Base-by-base conservation (phyloP, 371 early-diverging fungal species). In the Saksenaea vasiformis region DNA sequence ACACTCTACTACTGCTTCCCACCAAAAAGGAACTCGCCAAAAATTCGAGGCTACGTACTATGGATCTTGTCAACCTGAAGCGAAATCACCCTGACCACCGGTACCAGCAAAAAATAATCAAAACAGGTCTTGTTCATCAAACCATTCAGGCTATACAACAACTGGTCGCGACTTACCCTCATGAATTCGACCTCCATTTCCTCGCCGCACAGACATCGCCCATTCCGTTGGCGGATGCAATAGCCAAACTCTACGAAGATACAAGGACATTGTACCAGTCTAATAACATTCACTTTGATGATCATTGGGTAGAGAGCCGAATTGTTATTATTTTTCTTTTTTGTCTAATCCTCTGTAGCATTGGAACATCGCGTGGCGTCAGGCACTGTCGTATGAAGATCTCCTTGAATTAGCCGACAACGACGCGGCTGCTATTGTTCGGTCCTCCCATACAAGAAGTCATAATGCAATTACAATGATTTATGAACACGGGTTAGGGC, bases 331-430 rank as follows among this genome's bases (percentile, higher is more conserved):
- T 54, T 31, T 61, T 11, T 60, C 28, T 5, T 10, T 19, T 41
- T 58, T 55, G 17, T 35, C 19, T 57, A 27, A 35, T 56, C 22
- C 17, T 60, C 19, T 8, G 51, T 17, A 68, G 68, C 62, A 72
- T 28, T 72, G 72, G 68, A 71, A 70, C 17, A 63, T 73, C 38
- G 73, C 76, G 10, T 78, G 76, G 78, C 57, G 76, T 28, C 73
- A 78, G 56, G 73, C 73, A 17, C 61, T 75, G 17, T 71, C 70
- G 5, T 73, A 68, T 60, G 76, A 78, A 51, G 71, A 68, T 26
- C 61, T 75, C 15, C 43, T 65, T 1, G 67, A 66, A 37, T 55
- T 71, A 10, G 66, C 66, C 3, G 59, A 66, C 26, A 64, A 69
- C 24, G 66, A 78, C 54, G 54, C 58, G 5, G 44, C 58, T 4